These are phyloP conservation scores for Penicillium griseofulvum DNA, from an alignment of 2,329 filamentous ascomycete species.

Conservation along the genomic window DNA sequence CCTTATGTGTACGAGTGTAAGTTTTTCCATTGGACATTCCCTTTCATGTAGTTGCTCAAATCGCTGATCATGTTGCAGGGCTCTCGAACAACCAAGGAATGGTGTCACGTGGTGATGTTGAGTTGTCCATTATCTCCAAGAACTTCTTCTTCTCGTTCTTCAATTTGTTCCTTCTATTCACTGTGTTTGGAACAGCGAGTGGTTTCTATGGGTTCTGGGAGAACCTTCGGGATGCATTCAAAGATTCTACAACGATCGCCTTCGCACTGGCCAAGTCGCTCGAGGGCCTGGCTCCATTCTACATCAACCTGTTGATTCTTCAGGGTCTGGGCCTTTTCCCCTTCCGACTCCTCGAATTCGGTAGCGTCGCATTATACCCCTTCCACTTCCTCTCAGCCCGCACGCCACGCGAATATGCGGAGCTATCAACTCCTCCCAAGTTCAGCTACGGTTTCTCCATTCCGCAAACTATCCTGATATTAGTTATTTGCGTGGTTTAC, in stretches of 20 bases:
- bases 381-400: constrained; percentile 74
- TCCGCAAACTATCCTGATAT: constrained; percentile 85
- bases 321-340: constrained; percentile 93
- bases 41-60: background rate
- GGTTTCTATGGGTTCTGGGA: constrained; percentile 66
- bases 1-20: constrained; percentile 90
- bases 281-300: constrained; percentile 74
- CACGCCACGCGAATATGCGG: constrained; percentile 84
- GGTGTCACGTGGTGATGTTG: constrained; percentile 91
- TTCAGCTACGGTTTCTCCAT: constrained; percentile 98
- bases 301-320: constrained; percentile 88
- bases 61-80: constrained; percentile 40
- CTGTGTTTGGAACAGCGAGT: constrained; percentile 76
- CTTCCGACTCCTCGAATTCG: constrained; percentile 85
- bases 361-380: constrained; percentile 78
- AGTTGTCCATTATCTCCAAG: constrained; percentile 92
- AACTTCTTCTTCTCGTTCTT: constrained; percentile 99
- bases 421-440: constrained; percentile 74
- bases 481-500: constrained; percentile 95
- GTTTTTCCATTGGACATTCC: constrained; percentile 19
- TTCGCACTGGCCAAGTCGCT: constrained; percentile 72
- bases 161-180: constrained; percentile 96
- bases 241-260: constrained; percentile 76
- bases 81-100: constrained; percentile 89
- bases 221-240: constrained; percentile 67